Percentiles rank a stretch among this genome's conserved stretches.
phyloP scores from a whole-genome alignment of 2,329 filamentous ascomycete species.

The Cryphonectria japonica region DNA sequence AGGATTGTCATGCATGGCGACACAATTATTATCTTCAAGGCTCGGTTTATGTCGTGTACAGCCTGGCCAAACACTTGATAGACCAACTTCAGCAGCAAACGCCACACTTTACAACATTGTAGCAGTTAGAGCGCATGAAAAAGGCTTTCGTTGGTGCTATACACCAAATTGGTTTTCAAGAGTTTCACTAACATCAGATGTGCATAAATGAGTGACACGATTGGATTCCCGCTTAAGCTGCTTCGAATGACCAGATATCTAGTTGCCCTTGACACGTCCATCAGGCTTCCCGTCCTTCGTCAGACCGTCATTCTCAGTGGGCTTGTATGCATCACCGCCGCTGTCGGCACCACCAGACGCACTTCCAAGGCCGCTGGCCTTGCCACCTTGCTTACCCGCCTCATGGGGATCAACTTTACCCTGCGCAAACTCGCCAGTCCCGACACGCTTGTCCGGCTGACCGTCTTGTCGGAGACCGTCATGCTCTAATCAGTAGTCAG shows the following conservation, averaged over 20 bases:
- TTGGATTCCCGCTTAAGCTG: too few relatives aligned
- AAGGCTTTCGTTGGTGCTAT: too few relatives aligned
- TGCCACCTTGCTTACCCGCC: conserved; percentile 15
- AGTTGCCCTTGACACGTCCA: conserved; percentile 20
- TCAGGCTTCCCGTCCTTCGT: conserved; percentile 19
- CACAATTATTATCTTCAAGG: conserved; percentile 49
- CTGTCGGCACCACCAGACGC: background rate
- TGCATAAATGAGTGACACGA: too few relatives aligned
- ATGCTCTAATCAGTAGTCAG: conserved; percentile 5
- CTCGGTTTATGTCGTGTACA: conserved; percentile 59
- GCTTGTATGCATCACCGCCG: conserved; percentile 15
- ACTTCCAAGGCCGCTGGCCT: conserved; percentile 4
- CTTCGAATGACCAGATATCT: background rate
- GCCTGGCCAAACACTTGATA: conserved; percentile 45
- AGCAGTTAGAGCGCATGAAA: too few relatives aligned
- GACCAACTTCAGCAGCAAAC: conserved; percentile 45
- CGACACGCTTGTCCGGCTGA: conserved; percentile 16
- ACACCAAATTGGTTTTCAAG: too few relatives aligned
- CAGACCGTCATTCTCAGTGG: conserved; percentile 18
- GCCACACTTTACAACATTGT: conserved; percentile 41
- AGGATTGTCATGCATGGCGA: conserved; percentile 48
- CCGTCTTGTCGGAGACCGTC: conserved; percentile 22
- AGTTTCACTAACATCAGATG: conserved; percentile 33
- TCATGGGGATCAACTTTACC: conserved; percentile 16
- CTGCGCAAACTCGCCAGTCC: conserved; percentile 2